Evolutionary conservation across 768 basidiomycete species (phyloP).

Genomic region (Pleurotus tuoliensis): DNA sequence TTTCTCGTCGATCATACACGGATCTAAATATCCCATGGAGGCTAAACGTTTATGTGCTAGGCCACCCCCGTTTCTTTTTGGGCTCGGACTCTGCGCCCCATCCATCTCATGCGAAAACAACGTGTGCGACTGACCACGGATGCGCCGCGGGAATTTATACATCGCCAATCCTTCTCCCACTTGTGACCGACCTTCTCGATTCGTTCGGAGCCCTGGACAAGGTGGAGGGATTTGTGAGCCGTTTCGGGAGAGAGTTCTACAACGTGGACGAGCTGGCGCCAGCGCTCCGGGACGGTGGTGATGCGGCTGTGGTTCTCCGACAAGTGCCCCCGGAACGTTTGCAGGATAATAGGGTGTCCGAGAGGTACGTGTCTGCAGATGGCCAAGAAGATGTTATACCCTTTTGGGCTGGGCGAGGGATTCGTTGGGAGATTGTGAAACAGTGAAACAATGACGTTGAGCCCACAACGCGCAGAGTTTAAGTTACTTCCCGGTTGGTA

Average conservation of each 20-base stretch:
- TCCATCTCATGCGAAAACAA: constrained; percentile 62
- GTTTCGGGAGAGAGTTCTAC: constrained; percentile 82
- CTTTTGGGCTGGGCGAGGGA: constrained; percentile 82
- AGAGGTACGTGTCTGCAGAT: constrained; percentile 34
- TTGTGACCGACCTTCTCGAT: constrained; percentile 85
- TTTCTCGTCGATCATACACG: neutral
- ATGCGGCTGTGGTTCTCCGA: constrained; percentile 39
- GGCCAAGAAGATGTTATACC: constrained; percentile 62
- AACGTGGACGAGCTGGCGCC: neutral
- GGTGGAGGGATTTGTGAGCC: constrained; percentile 76
- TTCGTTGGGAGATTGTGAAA: constrained; percentile 64
- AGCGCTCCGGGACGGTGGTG: constrained; percentile 22
- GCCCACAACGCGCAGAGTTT: too few relatives aligned
- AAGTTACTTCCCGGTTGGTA: neutral
- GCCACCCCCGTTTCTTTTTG: constrained; percentile 93
- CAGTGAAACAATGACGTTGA: too few relatives aligned
- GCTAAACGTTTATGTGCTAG: constrained; percentile 28
- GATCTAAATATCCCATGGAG: neutral
- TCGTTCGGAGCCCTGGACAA: constrained; percentile 83
- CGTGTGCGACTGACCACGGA: constrained; percentile 59
- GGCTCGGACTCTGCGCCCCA: constrained; percentile 98
- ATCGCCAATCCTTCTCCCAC: constrained; percentile 84
- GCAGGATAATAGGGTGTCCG: constrained; percentile 36
- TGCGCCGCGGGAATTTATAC: constrained; percentile 98
- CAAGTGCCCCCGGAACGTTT: constrained; percentile 27